phyloP scores from a whole-genome alignment of 2,329 filamentous ascomycete species.

The Phyllosticta citribraziliensis region DNA sequence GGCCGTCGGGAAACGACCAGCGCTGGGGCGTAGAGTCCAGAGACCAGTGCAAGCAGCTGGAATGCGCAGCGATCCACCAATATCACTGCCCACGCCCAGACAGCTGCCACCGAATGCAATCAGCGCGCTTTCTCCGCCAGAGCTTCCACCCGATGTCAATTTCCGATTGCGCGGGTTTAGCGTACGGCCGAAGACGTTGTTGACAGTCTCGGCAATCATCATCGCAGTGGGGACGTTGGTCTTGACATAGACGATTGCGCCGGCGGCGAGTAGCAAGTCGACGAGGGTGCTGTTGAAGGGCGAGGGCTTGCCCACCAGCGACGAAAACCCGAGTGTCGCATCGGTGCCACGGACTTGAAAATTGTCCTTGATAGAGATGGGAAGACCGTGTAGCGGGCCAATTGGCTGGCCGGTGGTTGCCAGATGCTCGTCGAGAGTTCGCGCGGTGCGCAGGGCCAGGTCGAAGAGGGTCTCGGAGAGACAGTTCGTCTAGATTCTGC shows the following conservation, averaged over 20 bases:
- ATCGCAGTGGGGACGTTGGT: conserved; percentile 61
- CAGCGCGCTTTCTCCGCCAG: conserved; percentile 57
- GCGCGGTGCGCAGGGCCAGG: conserved; percentile 42
- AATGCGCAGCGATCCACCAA: conserved; percentile 48
- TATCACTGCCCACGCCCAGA: conserved; percentile 55
- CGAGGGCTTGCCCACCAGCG: conserved; percentile 51
- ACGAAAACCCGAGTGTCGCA: conserved; percentile 54
- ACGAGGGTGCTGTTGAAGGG: conserved; percentile 47
- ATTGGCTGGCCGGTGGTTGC: conserved; percentile 34
- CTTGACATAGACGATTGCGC: conserved; percentile 60
- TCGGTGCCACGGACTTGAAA: conserved; percentile 54
- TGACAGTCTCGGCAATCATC: conserved; percentile 60
- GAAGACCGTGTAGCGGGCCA: conserved; percentile 59
- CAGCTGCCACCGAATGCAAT: conserved; percentile 50
- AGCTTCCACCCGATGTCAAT: conserved; percentile 54
- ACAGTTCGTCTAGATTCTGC: conserved; percentile 44
- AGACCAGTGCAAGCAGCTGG: conserved; percentile 49
- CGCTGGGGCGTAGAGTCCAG: conserved; percentile 47
- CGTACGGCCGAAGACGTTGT: conserved; percentile 55
- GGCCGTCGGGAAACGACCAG: conserved; percentile 51
- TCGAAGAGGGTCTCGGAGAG: conserved; percentile 49
- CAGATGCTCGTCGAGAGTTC: conserved; percentile 44
- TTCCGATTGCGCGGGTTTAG: conserved; percentile 51
- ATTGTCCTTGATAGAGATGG: conserved; percentile 61
- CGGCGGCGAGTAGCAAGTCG: conserved; percentile 47